Base-by-base conservation (phyloP, 805 yeast genomes). In the Candida ascalaphidarum region DNA sequence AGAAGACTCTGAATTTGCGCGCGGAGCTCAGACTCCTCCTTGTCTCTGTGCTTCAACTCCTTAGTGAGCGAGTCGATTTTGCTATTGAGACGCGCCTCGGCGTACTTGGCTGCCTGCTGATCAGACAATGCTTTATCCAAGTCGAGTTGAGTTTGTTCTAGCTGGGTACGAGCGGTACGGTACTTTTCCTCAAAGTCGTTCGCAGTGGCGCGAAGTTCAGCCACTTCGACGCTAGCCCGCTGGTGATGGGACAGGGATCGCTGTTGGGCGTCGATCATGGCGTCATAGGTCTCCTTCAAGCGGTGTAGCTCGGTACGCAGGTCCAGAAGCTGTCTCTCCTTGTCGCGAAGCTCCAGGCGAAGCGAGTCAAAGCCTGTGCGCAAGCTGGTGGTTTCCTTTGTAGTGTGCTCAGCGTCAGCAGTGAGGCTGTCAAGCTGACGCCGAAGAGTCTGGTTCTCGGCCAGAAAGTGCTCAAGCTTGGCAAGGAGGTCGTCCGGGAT, bases 21-120 rank as follows among this genome's bases (percentile, higher is more conserved):
- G 30, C 46, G 40, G 20, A 51, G 32, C 12, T 32, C 33, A 19
- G 26, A 34, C 29, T 46, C 51, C 15, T 43, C 46, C 11, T 33
- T 37, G 17, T 52, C 58, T 19, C 41, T 48, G 3, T 38, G 46
- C 27, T 41, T 40, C 24, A 55, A 31, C 14, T 48, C 50, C 20
- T 31, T 32, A 14, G 32, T 30, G 15, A 44, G 34, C 2, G 36
- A 20, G 11, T 39, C 38, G 14, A 55, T 26, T 21, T 35, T 46
- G 16, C 31, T 28, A 17, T 36, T 34, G 18, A 49, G 34, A 13
- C 39, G 34, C n/a, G 43, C 43, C 5, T 25, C 27, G 1, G 28
- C 22, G 21, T 25, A 26, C 10, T 32, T 37, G 7, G 35, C 42
- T 3, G 21, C 18, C 3, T 25, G 27, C 23, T 28, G 31, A 11